Conservation (phyloP, 768 basidiomycete genomes). For the Exidia glandulosa region DNA sequence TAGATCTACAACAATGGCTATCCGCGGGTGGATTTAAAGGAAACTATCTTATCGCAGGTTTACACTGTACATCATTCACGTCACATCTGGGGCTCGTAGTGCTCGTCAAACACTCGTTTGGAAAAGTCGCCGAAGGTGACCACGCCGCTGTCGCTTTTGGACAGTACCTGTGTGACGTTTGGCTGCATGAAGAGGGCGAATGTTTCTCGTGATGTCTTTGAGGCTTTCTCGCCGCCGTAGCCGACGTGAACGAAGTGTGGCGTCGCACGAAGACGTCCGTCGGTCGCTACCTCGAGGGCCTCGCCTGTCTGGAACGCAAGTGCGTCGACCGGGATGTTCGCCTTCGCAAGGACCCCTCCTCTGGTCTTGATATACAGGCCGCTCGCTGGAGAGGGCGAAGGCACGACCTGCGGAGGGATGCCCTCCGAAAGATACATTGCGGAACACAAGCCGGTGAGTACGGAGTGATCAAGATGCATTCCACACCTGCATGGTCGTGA, state of each 20-base stretch:
- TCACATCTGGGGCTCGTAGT: constrained; percentile 30
- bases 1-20: not conserved
- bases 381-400: constrained; percentile 61
- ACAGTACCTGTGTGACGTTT: constrained; percentile 65
- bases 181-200: constrained; percentile 88
- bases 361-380: constrained; percentile 90
- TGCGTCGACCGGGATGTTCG: constrained; percentile 74
- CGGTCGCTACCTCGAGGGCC: constrained; percentile 83
- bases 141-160: constrained; percentile 29
- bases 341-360: constrained; percentile 66
- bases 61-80: not conserved
- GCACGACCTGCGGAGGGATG: constrained; percentile 33
- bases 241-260: constrained; percentile 90
- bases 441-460: constrained; percentile 87
- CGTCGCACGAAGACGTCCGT: constrained; percentile 71
- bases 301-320: constrained; percentile 97
- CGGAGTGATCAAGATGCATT: constrained; percentile 85
- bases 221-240: constrained; percentile 24
- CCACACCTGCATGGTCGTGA: constrained; percentile 43
- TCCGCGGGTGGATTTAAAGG: not conserved
- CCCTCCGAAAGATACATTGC: constrained; percentile 68
- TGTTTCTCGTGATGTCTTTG: constrained; percentile 68
- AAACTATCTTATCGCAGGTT: no score
- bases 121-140: constrained; percentile 83
- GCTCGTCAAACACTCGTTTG: constrained; percentile 61